phyloP scores from a whole-genome alignment of 1,284 basidiomycete species.

The Abortiporus biennis region DNA sequence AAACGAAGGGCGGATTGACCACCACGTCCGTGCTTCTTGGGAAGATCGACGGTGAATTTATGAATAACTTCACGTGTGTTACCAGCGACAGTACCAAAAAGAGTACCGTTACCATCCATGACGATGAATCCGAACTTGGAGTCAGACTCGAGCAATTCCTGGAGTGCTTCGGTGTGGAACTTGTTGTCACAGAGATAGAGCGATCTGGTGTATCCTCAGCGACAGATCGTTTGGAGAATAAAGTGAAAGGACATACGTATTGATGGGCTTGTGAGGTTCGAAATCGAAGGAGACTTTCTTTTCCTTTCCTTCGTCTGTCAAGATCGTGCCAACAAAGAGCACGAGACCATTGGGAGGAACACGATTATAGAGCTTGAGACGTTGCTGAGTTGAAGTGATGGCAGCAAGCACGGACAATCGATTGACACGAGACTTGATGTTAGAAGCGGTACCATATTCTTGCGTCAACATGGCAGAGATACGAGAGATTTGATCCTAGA shows the following conservation, averaged over 20 bases:
- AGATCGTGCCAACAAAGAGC: constrained; percentile 94
- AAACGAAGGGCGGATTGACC: constrained; percentile 99
- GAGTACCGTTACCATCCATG: constrained; percentile 97
- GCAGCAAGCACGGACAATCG: constrained; percentile 95
- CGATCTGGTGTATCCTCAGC: constrained; percentile 44
- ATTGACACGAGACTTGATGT: constrained; percentile 99
- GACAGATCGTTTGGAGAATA: constrained; percentile 7
- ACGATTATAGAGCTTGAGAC: constrained; percentile 93
- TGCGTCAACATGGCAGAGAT: constrained; percentile 95
- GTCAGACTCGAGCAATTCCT: constrained; percentile 95
- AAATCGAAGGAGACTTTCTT: constrained; percentile 98
- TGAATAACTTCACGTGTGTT: constrained; percentile 97
- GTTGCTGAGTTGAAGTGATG: constrained; percentile 98
- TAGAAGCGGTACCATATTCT: constrained; percentile 96
- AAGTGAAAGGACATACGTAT: constrained; percentile 63
- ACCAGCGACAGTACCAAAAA: constrained; percentile 94
- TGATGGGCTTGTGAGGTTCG: constrained; percentile 97
- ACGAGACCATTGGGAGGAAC: constrained; percentile 97
- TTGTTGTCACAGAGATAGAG: constrained; percentile 99
- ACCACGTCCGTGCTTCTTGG: constrained; percentile 99
- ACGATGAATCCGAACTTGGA: constrained; percentile 99
- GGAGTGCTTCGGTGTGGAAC: constrained; percentile 97
- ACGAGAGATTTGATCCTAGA: constrained; percentile 91
- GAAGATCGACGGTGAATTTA: constrained; percentile 98
- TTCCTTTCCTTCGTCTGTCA: constrained; percentile 98